These are phyloP conservation scores for Iris pallida DNA, from an alignment of 116 monocot species.

Conservation along the genomic window DNA sequence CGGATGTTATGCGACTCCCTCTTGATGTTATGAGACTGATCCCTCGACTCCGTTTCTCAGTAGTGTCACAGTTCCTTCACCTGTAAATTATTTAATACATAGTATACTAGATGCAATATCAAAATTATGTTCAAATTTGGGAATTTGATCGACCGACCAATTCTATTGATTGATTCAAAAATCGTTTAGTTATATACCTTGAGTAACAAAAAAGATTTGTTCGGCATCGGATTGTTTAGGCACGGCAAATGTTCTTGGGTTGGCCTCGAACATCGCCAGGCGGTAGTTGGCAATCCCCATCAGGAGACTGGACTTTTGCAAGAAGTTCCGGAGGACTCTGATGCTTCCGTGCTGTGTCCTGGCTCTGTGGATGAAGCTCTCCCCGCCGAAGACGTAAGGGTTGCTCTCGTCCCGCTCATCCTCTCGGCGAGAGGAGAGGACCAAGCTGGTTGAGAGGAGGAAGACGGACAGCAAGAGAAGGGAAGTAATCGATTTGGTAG, in stretches of 20 bases:
- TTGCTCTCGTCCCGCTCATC: background rate
- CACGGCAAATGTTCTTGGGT: conserved; percentile 35
- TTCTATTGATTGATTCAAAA: background rate
- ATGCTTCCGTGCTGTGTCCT: conserved; percentile 30
- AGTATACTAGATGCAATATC: background rate
- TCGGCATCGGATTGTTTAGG: conserved; percentile 50
- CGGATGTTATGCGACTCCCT: conserved; percentile 29
- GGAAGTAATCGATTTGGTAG: too few relatives aligned
- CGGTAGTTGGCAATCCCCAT: conserved; percentile 42
- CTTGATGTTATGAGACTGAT: conserved; percentile 6
- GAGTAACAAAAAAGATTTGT: conserved; percentile 24
- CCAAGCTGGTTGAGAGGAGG: background rate
- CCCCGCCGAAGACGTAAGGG: conserved; percentile 23
- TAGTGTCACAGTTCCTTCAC: conserved; percentile 29
- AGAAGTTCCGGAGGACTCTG: conserved; percentile 30
- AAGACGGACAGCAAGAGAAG: background rate
- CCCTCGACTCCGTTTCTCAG: background rate
- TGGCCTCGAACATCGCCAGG: conserved; percentile 21
- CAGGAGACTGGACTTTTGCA: conserved; percentile 25
- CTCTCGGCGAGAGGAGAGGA: background rate
- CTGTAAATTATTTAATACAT: conserved; percentile 5
- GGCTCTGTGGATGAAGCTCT: conserved; percentile 27
- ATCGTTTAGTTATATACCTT: conserved; percentile 19
- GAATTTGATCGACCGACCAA: background rate
- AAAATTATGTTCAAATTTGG: background rate